Conservation (phyloP, 2,329 filamentous ascomycete species). For the Capronia epimyces region DNA sequence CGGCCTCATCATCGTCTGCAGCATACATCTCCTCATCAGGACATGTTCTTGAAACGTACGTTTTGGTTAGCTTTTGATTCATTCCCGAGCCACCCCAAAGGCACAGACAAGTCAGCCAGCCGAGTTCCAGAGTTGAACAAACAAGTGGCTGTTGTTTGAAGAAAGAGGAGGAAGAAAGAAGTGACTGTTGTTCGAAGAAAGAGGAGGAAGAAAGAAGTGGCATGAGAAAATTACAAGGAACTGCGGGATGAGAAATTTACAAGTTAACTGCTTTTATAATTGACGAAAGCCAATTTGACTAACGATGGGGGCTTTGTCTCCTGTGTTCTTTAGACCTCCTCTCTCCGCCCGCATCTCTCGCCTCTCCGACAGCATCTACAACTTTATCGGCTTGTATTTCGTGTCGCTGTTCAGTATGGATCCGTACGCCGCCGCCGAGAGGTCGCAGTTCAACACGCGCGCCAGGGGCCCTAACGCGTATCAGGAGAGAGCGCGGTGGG, state of each 20-base stretch:
- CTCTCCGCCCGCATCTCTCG: slow-evolving; percentile 40
- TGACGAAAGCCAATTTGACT: too few relatives aligned
- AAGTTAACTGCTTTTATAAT: too few relatives aligned
- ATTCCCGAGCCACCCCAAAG: too few relatives aligned
- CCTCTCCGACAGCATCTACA: slow-evolving; percentile 41
- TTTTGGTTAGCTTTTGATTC: background rate
- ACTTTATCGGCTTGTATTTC: slow-evolving; percentile 47
- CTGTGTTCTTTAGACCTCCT: slow-evolving; percentile 37
- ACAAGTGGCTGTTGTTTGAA: too few relatives aligned
- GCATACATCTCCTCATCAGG: slow-evolving; percentile 25
- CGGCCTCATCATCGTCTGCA: background rate
- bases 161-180: too few relatives aligned
- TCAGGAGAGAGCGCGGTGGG: slow-evolving; percentile 31
- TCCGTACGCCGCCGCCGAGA: slow-evolving; percentile 42
- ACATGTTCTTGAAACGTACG: slow-evolving; percentile 24
- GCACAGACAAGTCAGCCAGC: too few relatives aligned
- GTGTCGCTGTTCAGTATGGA: slow-evolving; percentile 47
- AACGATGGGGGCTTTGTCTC: too few relatives aligned
- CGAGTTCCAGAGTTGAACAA: too few relatives aligned
- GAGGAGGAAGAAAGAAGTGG: too few relatives aligned
- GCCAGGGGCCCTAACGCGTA: slow-evolving; percentile 29
- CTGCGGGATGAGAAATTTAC: too few relatives aligned
- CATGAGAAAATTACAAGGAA: too few relatives aligned
- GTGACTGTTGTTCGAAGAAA: too few relatives aligned
- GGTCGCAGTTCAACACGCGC: slow-evolving; percentile 43